Base-by-base conservation (phyloP, 2,329 filamentous ascomycete genomes). In the Dactylellina cionopaga region DNA sequence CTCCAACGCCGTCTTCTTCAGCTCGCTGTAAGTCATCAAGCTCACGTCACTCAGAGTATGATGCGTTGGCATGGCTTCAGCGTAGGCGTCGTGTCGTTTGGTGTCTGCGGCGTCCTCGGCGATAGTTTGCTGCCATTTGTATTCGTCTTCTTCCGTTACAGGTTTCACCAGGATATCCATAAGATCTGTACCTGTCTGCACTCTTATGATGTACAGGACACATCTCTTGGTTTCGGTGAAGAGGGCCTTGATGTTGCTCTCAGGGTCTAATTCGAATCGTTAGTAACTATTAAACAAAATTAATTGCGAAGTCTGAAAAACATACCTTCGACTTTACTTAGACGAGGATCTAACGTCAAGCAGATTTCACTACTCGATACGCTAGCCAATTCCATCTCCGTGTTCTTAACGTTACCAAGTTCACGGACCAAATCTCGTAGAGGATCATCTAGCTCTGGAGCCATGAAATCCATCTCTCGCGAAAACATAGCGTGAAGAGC, bases 211-310 rank as follows among this genome's bases (percentile, higher is more conserved):
- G 81, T 98, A 99, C 74, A 99, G 84, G 39, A 98, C 90, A 79
- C 95, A 96, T 77, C 95, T 89, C 83, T 99, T 99, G 1, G 95
- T 98, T 82, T 98, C 95, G 88, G 97, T 98, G 80, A 97, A 97
- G 2, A 99, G 85, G 1, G 92, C 86, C 81, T 98, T 97, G 74
- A 95, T 85, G 71, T 95, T 91, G 2, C 93, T 92, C 78, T 98
- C 94, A 2, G 95, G 94, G 79, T 99, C 95, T 86, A 77, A 11
- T 25, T 19, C 13, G 13, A 25, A 55, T 31, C 37, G 69, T 81
- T 75, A 81, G 79, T 43, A 46, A n/a, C 11, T 51, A 2, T 1
- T 11, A 4, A 11, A 24, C 9, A n/a, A 19, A 1, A 19, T 44
- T n/a, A 27, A 4, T 37, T 10, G 25, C 19, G 22, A 22, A 2